phyloP scores from a whole-genome alignment of 1,284 basidiomycete genomes.

The Malassezia brasiliensis region DNA sequence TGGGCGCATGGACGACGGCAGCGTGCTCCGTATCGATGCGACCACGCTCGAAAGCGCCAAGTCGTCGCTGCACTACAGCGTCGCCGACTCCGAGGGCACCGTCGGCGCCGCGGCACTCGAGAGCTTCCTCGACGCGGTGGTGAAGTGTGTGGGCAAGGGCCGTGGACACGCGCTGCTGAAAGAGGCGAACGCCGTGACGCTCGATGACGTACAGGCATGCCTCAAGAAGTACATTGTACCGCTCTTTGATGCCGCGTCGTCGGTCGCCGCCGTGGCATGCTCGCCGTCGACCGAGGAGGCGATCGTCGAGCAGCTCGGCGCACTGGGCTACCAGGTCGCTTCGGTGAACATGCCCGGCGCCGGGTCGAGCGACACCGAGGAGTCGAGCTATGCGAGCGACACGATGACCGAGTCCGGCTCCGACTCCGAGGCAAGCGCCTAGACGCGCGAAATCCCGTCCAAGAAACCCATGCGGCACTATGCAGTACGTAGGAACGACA shows the following conservation, averaged over 20 bases:
- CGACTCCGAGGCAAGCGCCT: background rate
- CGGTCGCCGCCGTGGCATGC: slow-evolving; percentile 71
- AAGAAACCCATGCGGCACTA: too few species aligned
- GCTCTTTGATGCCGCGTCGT: slow-evolving; percentile 68
- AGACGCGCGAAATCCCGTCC: too few species aligned
- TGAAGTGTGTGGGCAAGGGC: slow-evolving; percentile 32
- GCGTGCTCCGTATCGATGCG: slow-evolving; percentile 61
- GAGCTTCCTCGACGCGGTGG: slow-evolving; percentile 29
- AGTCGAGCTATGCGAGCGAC: background rate
- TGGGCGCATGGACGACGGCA: slow-evolving; percentile 49
- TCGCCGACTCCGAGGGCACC: slow-evolving; percentile 72
- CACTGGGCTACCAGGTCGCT: slow-evolving; percentile 69
- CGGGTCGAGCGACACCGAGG: slow-evolving; percentile 9
- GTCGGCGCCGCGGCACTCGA: slow-evolving; percentile 64
- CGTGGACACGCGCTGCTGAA: slow-evolving; percentile 28
- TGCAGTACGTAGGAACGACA: slow-evolving; percentile 20
- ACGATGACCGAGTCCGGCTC: background rate
- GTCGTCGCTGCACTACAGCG: slow-evolving; percentile 74
- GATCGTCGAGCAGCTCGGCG: slow-evolving; percentile 59
- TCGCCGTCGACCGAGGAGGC: slow-evolving; percentile 69
- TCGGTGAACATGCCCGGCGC: slow-evolving; percentile 55
- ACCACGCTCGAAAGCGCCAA: slow-evolving; percentile 83
- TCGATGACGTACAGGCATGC: slow-evolving; percentile 62
- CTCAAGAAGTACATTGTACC: slow-evolving; percentile 73
- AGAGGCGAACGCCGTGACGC: slow-evolving; percentile 55